phyloP scores from a whole-genome alignment of 441 rosid species.

The Geranium incanum region DNA sequence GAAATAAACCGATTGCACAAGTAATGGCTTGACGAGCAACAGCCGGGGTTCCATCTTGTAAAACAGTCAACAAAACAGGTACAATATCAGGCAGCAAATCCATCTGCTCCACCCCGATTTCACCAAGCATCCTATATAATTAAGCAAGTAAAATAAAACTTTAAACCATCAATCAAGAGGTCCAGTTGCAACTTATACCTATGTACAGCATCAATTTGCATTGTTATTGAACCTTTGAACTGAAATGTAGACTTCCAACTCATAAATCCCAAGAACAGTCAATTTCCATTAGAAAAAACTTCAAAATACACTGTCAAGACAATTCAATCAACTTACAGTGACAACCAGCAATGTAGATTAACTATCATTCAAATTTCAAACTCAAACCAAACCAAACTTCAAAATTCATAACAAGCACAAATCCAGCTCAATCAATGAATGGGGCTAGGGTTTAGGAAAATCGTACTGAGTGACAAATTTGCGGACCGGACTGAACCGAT shows the following conservation, averaged over 20 bases:
- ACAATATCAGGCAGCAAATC: conserved; percentile 73
- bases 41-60: conserved; percentile 76
- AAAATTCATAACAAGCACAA: background rate
- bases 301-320: background rate
- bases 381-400: background rate
- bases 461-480: conserved; percentile 65
- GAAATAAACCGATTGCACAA: conserved; percentile 60
- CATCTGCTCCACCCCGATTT: conserved; percentile 63
- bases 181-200: background rate
- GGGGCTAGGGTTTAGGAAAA: conserved; percentile 19
- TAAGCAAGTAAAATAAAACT: background rate
- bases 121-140: conserved; percentile 61
- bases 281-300: background rate
- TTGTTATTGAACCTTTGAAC: background rate
- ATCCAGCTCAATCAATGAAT: conserved; percentile 5
- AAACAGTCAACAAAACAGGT: conserved; percentile 55
- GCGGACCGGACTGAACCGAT: conserved; percentile 72
- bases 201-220: background rate
- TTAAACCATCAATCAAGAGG: background rate
- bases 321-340: background rate
- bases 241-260: background rate
- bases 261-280: background rate
- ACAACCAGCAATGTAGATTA: too few species aligned
- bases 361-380: too few species aligned
- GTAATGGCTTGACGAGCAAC: conserved; percentile 82